Percentiles rank a stretch among this genome's conserved stretches.
phyloP scores from a whole-genome alignment of 164 flowering plant species.

The Brasenia schreberi region DNA sequence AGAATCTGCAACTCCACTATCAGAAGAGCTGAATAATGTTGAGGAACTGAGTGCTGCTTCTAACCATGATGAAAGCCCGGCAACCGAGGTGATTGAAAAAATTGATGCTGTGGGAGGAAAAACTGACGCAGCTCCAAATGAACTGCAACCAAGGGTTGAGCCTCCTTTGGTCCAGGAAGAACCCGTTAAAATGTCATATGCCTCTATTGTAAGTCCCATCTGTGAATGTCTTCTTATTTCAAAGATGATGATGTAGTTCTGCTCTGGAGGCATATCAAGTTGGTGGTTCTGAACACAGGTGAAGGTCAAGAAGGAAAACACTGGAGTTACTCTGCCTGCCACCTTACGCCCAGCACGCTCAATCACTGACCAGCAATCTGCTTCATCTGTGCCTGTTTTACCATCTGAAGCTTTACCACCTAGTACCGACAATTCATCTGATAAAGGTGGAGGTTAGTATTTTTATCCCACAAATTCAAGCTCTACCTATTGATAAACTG shows the following conservation, averaged over 20 bases:
- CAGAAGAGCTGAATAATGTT: conserved; percentile 19
- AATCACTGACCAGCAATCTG: conserved; percentile 6
- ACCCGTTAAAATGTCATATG: conserved; percentile 22
- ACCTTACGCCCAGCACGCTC: conserved; percentile 9
- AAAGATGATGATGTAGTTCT: neutral
- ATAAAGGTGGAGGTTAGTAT: conserved; percentile 16
- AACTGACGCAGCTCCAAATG: conserved; percentile 18
- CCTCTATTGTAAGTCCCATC: conserved; percentile 18
- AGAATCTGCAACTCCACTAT: conserved; percentile 17
- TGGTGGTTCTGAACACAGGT: conserved; percentile 6
- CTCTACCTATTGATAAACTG: neutral
- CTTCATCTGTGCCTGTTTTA: conserved; percentile 7
- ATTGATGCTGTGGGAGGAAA: conserved; percentile 15
- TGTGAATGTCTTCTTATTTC: neutral
- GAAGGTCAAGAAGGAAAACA: conserved; percentile 19
- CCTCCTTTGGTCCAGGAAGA: conserved; percentile 30
- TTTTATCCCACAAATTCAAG: neutral
- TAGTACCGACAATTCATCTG: conserved; percentile 7
- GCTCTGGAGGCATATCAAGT: neutral
- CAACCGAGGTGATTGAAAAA: conserved; percentile 8
- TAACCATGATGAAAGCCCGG: conserved; percentile 14
- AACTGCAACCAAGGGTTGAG: conserved; percentile 16
- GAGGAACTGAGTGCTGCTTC: conserved; percentile 14
- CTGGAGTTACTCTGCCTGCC: conserved; percentile 8
- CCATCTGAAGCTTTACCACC: conserved; percentile 7